Percentiles rank a stretch among this genome's conserved stretches.
Evolutionary conservation across 805 yeast genomes (phyloP).

Genomic region (Saccharomycopsis olivae): DNA sequence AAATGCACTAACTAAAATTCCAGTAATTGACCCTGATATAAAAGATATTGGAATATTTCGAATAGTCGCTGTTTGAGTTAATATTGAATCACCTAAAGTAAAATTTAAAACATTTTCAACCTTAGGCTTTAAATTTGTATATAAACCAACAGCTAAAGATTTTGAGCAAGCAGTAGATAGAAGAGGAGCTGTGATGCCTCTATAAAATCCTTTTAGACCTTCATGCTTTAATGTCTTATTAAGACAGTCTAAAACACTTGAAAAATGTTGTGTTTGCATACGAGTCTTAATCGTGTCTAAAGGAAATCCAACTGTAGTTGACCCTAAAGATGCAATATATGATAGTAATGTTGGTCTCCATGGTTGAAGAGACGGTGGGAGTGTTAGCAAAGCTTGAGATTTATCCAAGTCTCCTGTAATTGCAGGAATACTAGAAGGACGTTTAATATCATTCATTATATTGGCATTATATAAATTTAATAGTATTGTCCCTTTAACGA

Average conservation of each 20-base stretch:
- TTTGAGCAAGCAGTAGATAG: constrained; percentile 54
- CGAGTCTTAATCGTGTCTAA: constrained; percentile 80
- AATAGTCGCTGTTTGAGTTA: constrained; percentile 46
- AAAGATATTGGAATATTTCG: constrained; percentile 23
- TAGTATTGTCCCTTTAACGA: too few relatives aligned
- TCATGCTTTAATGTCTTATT: constrained; percentile 44
- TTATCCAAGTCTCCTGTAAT: too few relatives aligned
- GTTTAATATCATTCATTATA: too few relatives aligned
- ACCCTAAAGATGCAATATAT: constrained; percentile 47
- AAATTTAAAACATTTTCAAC: background rate
- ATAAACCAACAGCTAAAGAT: constrained; percentile 55
- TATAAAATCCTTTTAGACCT: constrained; percentile 60
- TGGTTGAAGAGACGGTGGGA: constrained; percentile 40
- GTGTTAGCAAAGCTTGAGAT: constrained; percentile 30
- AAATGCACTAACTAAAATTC: constrained; percentile 48
- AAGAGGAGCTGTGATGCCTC: constrained; percentile 71
- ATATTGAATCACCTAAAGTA: background rate
- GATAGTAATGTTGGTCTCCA: constrained; percentile 52
- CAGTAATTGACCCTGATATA: constrained; percentile 55
- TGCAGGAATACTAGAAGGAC: too few relatives aligned
- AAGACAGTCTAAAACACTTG: constrained; percentile 47
- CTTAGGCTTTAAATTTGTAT: constrained; percentile 42
- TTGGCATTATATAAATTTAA: too few relatives aligned
- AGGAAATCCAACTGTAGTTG: constrained; percentile 73
- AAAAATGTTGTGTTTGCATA: constrained; percentile 66